Percentiles rank a stretch among this genome's conserved stretches.
Conservation (phyloP, 257 asterid genomes). For the Buddleja alternifolia region DNA sequence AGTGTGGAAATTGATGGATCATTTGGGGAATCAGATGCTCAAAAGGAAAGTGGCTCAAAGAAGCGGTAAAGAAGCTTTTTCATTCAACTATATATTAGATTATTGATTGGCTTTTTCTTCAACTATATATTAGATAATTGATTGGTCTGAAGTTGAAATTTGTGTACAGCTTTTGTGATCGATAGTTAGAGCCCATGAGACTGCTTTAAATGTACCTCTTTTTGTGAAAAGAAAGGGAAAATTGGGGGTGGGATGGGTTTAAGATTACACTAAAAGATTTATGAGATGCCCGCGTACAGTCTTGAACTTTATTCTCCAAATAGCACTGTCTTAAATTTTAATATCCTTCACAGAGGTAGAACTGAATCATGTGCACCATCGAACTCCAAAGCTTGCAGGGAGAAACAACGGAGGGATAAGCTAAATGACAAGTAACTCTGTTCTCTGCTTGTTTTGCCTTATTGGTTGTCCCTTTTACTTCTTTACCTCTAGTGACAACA, state of each 20-base stretch:
- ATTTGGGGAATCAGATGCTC: constrained; percentile 60
- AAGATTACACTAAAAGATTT: not conserved
- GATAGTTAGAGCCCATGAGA: not conserved
- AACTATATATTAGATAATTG: not conserved
- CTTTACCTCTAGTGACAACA: constrained; percentile 26
- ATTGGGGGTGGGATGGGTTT: constrained; percentile 12
- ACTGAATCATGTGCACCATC: constrained; percentile 66
- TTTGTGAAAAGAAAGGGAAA: not conserved
- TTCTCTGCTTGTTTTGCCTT: constrained; percentile 25
- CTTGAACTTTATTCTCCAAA: constrained; percentile 8
- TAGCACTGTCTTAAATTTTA: constrained; percentile 21
- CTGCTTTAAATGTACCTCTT: not conserved
- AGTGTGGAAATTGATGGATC: constrained; percentile 77
- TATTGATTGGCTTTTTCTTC: constrained; percentile 17
- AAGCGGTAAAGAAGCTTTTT: constrained; percentile 58
- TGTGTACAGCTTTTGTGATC: constrained; percentile 4
- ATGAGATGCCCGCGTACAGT: not conserved
- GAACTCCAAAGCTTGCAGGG: constrained; percentile 93
- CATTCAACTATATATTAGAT: not conserved
- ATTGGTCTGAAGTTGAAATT: constrained; percentile 6
- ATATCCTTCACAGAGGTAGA: constrained; percentile 50
- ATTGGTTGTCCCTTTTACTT: constrained; percentile 16
- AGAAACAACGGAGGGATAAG: constrained; percentile 83
- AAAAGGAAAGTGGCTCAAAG: constrained; percentile 62
- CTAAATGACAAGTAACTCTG: constrained; percentile 77